Conservation (phyloP, 345 rosid genomes). For the Noccaea caerulescens region DNA sequence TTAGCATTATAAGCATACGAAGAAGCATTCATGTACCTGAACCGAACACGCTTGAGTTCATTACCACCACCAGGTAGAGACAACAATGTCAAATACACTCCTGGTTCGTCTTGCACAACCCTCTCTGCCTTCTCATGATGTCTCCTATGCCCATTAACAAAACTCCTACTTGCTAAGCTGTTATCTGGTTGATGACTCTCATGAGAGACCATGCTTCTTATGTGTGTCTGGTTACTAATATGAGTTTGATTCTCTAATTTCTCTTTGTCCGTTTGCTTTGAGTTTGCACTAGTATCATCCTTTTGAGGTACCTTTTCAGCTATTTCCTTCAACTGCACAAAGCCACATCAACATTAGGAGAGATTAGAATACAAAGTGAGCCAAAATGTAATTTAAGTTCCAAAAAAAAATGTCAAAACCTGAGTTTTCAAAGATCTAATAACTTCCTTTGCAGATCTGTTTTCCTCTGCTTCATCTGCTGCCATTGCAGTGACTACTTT, state of each 20-base stretch:
- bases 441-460: constrained; percentile 82
- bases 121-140: constrained; percentile 57
- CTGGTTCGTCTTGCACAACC: constrained; percentile 79
- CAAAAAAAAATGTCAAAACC: constrained; percentile 47
- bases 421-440: constrained; percentile 76
- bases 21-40: constrained; percentile 58
- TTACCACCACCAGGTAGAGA: constrained; percentile 65
- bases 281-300: constrained; percentile 40
- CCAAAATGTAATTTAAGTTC: neutral
- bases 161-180: constrained; percentile 44
- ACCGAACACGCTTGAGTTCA: constrained; percentile 83
- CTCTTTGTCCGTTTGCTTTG: constrained; percentile 42
- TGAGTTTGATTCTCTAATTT: constrained; percentile 26
- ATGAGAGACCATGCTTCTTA: constrained; percentile 45
- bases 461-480: constrained; percentile 83
- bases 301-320: constrained; percentile 54
- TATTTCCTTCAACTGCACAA: constrained; percentile 71
- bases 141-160: constrained; percentile 51
- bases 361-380: neutral
- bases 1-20: neutral
- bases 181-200: constrained; percentile 51
- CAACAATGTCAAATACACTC: constrained; percentile 70
- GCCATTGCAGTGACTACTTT: constrained; percentile 74
- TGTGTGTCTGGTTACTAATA: constrained; percentile 43
- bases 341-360: constrained; percentile 7